Evolutionary conservation across 805 yeast genomes (phyloP).

Genomic region (Cyberlindnera amylophila): DNA sequence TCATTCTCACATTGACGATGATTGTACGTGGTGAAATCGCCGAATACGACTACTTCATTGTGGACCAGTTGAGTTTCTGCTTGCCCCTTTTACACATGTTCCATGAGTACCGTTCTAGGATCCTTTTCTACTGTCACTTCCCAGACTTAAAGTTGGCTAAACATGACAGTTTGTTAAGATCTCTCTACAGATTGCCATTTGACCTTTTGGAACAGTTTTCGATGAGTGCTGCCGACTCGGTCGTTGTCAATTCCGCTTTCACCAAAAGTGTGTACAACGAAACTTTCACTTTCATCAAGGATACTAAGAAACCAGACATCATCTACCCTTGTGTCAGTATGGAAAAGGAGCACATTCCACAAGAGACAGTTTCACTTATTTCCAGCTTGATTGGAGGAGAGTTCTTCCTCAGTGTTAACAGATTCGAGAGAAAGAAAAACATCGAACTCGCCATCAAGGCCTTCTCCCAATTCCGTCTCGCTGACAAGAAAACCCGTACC

Average conservation of each 20-base stretch:
- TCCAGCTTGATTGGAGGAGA: constrained; percentile 20
- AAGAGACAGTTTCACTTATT: constrained; percentile 15
- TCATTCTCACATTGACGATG: constrained; percentile 55
- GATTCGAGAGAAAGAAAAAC: constrained; percentile 86
- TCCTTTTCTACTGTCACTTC: constrained; percentile 91
- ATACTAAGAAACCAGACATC: constrained; percentile 30
- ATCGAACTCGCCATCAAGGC: constrained; percentile 73
- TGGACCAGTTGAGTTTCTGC: constrained; percentile 86
- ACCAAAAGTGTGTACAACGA: constrained; percentile 65
- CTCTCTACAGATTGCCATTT: constrained; percentile 74
- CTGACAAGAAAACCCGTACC: constrained; percentile 27
- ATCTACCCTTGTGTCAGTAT: constrained; percentile 65
- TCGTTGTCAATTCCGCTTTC: constrained; percentile 86
- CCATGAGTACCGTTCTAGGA: constrained; percentile 42
- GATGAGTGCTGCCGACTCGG: constrained; percentile 67
- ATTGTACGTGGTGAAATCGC: constrained; percentile 40
- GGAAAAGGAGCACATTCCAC: constrained; percentile 28
- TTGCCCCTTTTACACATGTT: constrained; percentile 60
- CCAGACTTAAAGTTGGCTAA: constrained; percentile 82
- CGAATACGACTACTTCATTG: constrained; percentile 66
- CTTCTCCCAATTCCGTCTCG: constrained; percentile 43
- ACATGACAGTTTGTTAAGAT: constrained; percentile 51
- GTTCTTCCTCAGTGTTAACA: constrained; percentile 71
- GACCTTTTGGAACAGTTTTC: constrained; percentile 81
- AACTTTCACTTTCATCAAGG: constrained; percentile 48